Base-by-base conservation (phyloP, 192 early-diverging fungal species). In the Coemansia sp. region DNA sequence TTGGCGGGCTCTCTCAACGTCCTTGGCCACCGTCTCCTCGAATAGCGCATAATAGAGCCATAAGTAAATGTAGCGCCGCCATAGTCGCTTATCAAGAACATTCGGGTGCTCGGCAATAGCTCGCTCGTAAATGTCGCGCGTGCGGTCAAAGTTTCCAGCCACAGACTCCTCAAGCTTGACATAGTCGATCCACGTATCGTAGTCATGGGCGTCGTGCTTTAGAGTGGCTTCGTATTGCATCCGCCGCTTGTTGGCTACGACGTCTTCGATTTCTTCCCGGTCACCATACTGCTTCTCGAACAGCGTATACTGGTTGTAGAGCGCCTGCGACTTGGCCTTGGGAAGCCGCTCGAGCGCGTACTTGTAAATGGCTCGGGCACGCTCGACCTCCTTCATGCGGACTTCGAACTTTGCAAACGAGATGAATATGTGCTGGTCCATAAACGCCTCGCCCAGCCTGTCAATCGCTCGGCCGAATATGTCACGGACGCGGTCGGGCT, bases 161-260 rank as follows among this genome's bases (percentile, higher is more conserved):
- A 87, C 80, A 0, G 85, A 78, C 66, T 98, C 98, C 67, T 99
- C 98, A 16, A 99, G 80, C 61, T 91, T 84, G 20, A 88, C 89
- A 75, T 97, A 98, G 78, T 98, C 98, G 62, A 99, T 94, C 98
- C 98, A 99, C n/a, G 91, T 82, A 64, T 99, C 98, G 74, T 98
- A 98, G 74, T 99, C 97, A 22, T 90, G 87, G 22, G 94, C 86
- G 67, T 94, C 95, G 5, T 49, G 53, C 47, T 77, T 84, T 22
- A 94, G 73, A 29, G 86, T 84, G 64, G 92, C 89, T 72, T 97
- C 95, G 81, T 99, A 99, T 62, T 96, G 90, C 39, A 93, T 80
- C 20, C 98, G 85, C 36, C 98, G 87, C 82, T 97, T 98, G 40
- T 87, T 87, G 38, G 92, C 85, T 20, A 99, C 91, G 6, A 97